These are phyloP conservation scores for Antonospora locustae DNA, from an alignment of 371 early-diverging fungal species.

Conservation along the genomic window DNA sequence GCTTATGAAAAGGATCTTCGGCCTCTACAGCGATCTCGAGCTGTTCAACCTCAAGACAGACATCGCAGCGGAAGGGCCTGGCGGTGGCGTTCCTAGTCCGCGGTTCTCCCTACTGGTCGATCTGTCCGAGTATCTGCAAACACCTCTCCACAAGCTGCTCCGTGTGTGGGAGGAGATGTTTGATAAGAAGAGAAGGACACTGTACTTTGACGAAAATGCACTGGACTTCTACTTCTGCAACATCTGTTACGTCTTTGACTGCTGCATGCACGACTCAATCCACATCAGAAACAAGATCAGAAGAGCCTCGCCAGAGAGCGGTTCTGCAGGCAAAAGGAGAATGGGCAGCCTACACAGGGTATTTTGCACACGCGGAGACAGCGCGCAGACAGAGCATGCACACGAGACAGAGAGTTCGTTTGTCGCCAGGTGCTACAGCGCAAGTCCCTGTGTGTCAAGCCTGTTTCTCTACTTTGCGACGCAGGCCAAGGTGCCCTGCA, in stretches of 20 bases:
- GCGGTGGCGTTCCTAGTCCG: no score
- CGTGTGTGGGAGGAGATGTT: conserved; percentile 12
- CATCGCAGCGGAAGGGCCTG: not conserved
- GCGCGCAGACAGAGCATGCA: not conserved
- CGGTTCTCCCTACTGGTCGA: not conserved
- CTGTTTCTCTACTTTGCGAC: no score
- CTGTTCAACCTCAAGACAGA: conserved; percentile 7
- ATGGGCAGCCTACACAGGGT: not conserved
- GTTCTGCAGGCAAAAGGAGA: not conserved
- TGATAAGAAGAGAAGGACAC: not conserved
- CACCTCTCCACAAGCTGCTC: conserved; percentile 2
- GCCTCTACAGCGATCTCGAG: not conserved
- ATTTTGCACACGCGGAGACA: not conserved
- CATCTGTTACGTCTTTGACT: conserved; percentile 38
- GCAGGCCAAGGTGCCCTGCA: no score
- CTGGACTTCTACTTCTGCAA: conserved; percentile 24
- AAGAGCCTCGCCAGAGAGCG: not conserved
- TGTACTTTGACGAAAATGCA: conserved; percentile 12
- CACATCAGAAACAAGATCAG: conserved; percentile 2
- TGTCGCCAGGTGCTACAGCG: no score
- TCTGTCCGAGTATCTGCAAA: not conserved
- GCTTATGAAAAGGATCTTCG: conserved; percentile 1
- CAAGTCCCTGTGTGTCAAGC: no score
- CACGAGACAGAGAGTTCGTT: not conserved
- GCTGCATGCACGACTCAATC: conserved; percentile 23